These are phyloP conservation scores for Serendipita sp. DNA, from an alignment of 1,284 basidiomycete genomes.

Conservation along the genomic window DNA sequence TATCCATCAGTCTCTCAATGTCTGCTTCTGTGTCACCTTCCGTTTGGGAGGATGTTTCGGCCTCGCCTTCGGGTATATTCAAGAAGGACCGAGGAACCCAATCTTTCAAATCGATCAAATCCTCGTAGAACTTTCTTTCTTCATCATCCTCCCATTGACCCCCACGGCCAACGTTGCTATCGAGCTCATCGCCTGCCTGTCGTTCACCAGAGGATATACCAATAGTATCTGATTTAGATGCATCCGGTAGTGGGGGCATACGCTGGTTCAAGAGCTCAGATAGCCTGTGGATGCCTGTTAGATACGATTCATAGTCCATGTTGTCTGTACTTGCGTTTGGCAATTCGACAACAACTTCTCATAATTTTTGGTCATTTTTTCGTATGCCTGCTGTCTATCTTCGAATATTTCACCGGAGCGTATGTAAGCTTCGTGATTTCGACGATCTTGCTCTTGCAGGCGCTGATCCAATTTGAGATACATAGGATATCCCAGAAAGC, in stretches of 20 bases:
- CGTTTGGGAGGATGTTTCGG: background rate
- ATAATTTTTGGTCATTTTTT: slow-evolving; percentile 92
- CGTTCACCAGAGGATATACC: slow-evolving; percentile 45
- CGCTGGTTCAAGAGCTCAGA: slow-evolving; percentile 77
- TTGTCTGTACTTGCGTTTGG: slow-evolving; percentile 44
- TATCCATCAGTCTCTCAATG: slow-evolving; percentile 24
- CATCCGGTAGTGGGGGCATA: slow-evolving; percentile 69
- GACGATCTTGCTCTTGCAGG: slow-evolving; percentile 88
- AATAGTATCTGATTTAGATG: slow-evolving; percentile 64
- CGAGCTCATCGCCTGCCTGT: slow-evolving; percentile 36
- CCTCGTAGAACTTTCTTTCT: slow-evolving; percentile 87
- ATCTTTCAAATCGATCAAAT: slow-evolving; percentile 80
- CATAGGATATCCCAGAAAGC: slow-evolving; percentile 5
- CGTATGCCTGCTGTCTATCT: slow-evolving; percentile 94
- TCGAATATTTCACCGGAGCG: slow-evolving; percentile 98
- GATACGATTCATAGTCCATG: background rate
- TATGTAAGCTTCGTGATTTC: slow-evolving; percentile 97
- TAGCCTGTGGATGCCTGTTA: slow-evolving; percentile 33
- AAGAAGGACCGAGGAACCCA: slow-evolving; percentile 60
- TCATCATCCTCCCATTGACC: slow-evolving; percentile 99
- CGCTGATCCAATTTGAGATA: slow-evolving; percentile 35
- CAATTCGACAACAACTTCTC: slow-evolving; percentile 80
- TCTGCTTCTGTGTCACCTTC: slow-evolving; percentile 17
- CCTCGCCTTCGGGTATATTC: slow-evolving; percentile 20
- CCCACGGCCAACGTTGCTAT: slow-evolving; percentile 40